Conservation (phyloP, 495 filamentous ascomycete species). For the Neurospora sp. region DNA sequence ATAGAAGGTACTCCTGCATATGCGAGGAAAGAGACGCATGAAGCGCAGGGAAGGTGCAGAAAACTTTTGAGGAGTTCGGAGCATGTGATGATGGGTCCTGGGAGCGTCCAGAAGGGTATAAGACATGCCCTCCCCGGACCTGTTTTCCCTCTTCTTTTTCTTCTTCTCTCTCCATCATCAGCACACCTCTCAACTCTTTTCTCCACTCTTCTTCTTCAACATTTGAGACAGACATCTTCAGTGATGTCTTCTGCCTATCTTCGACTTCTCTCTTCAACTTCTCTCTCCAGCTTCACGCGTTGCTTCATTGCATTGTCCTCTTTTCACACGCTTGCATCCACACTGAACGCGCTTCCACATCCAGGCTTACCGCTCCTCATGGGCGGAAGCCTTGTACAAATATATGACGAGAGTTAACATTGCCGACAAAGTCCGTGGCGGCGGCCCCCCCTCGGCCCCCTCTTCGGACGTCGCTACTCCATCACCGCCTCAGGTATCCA, state of each 20-base stretch:
- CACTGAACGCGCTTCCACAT: too few relatives aligned
- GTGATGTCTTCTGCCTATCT: too few relatives aligned
- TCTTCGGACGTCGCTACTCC: too few relatives aligned
- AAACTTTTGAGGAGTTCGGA: background rate
- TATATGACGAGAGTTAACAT: too few relatives aligned
- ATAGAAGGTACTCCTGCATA: background rate
- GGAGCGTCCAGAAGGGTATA: background rate
- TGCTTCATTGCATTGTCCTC: background rate
- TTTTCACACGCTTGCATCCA: background rate
- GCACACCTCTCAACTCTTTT: background rate
- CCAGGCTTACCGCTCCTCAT: too few relatives aligned
- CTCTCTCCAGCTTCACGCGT: too few relatives aligned
- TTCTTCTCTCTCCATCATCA: background rate
- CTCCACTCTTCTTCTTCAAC: background rate
- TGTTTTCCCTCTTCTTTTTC: background rate
- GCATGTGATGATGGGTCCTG: background rate
- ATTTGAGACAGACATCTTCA: background rate
- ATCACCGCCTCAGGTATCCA: too few relatives aligned
- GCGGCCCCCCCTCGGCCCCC: too few relatives aligned
- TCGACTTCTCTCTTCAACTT: too few relatives aligned
- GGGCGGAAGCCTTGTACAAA: too few relatives aligned
- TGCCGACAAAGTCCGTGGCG: too few relatives aligned
- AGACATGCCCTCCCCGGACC: background rate
- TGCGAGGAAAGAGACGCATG: background rate
- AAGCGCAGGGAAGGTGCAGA: background rate